Evolutionary conservation across 768 basidiomycete genomes (phyloP), one percentile per base, ranked within the genome.

Genomic region (Kwoniella botswanensis): DNA sequence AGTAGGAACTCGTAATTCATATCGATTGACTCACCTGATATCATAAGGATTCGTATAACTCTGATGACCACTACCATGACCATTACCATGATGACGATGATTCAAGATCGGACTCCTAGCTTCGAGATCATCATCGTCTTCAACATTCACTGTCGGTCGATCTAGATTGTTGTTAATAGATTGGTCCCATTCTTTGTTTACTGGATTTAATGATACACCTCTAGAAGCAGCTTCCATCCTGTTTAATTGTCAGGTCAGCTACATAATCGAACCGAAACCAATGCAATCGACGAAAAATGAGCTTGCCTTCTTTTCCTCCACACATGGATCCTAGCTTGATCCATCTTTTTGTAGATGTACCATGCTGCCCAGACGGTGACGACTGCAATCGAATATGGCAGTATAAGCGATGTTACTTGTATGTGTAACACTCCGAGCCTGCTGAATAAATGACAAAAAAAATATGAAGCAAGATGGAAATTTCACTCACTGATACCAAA

Each of bases 361-460:
- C 92, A 94, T 86, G 91, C 90, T 0, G 94, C 76, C 61, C 70
- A 70, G 52, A 80, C 65, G 21, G 82, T 82, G 29, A 79, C 52
- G 13, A 82, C 79, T 80, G 66, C 2, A 41, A 15, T 11, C 9
- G 21, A 58, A 26, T 43, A 7, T 41, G 17, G n/a, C 18, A 46
- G 42, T 43, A 43, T 56, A 22, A 11, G 55, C 54, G 6, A 26
- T 21, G 26, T 9, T 35, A 35, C 7, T 35, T 6, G 35, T 35
- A 35, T 35, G n/a, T n/a, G n/a, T n/a, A n/a, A n/a, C n/a, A n/a
- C n/a, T n/a, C n/a, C n/a, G n/a, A n/a, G n/a, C n/a, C n/a, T n/a
- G n/a, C n/a, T n/a, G n/a, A n/a, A n/a, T n/a, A n/a, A n/a, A n/a
- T n/a, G n/a, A n/a, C n/a, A n/a, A n/a, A n/a, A n/a, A n/a, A n/a